Evolutionary conservation across 2,329 filamentous ascomycete genomes (phyloP), one percentile per base, ranked within the genome.

Genomic region (Phialophora tarda): DNA sequence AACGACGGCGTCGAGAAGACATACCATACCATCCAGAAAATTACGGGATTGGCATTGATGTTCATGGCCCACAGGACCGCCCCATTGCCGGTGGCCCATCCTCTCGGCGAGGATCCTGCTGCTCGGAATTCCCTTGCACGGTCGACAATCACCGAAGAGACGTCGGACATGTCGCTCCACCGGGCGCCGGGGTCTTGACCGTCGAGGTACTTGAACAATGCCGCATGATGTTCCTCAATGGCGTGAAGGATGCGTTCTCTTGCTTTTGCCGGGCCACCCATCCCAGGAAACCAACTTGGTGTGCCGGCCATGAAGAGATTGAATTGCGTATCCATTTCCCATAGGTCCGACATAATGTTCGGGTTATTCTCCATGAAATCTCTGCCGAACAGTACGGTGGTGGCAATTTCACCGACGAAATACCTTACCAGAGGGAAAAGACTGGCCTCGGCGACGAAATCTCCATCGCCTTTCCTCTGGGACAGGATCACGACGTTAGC

Each of bases 291-390:
- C 79, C 84, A 85, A 24, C 83, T 80, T 14, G 86, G 85, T 4
- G 86, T 73, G 0, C 87, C 87, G 10, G 83, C 78, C 2, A 84
- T 77, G 30, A 89, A 78, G 23, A 81, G 79, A 53, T 82, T 80
- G 72, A 87, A 85, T 4, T 82, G 82, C 23, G 77, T 75, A 69
- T 89, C 85, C 66, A 89, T 76, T 5, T 76, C 79, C 75, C 84
- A 86, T 3, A 89, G 71, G 71, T 89, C 85, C 2, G 82, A 78
- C 21, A 87, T 73, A 68, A 87, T 77, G 72, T 81, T 71, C 1
- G 86, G 81, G 68, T 83, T 85, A 72, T 81, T 84, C 59, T 82
- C 82, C 47, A 83, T 72, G 71, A 83, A 83, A 56, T 81, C 82
- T 57, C 75, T 77, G 0, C 86, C 86, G 73, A 87, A 81, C n/a